Evolutionary conservation across 805 yeast genomes (phyloP), one percentile per base, ranked within the genome.

Genomic region (Blastobotrys mokoenaii): DNA sequence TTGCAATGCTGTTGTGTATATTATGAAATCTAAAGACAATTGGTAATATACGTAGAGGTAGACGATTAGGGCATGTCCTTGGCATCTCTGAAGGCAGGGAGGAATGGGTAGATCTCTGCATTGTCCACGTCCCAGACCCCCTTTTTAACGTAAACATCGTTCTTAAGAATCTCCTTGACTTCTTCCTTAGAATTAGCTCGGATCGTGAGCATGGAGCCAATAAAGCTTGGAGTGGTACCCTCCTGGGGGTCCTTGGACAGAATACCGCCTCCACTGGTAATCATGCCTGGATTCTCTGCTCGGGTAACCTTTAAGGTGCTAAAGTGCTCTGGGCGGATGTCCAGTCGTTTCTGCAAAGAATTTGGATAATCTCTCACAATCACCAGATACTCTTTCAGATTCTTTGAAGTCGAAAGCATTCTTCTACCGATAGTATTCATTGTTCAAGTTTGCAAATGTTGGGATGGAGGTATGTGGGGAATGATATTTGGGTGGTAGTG

Each of bases 51-150:
- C 8, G 27, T 4, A 5, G 8, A 22, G 16, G 15, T 7, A 3
- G 3, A 7, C 27, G n/a, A 25, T 39, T 27, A n/a, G 4, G 42
- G 34, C 17, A 39, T 5, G 4, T 39, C 34, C 34, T 39, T 39
- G 34, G 17, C 22, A 3, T 6, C 5, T 3, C 22, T 10, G 20
- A 22, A 39, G 33, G 42, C 33, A 22, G 37, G 37, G 14, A 34
- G 37, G 16, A 14, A 39, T 7, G 87, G 87, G 56, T 75, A 72
- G 34, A 82, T 74, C 51, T 79, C 57, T 15, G 74, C 80, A 45
- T 70, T 72, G 33, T 76, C 76, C 49, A 83, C 59, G 60, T 85
- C 94, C 95, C 94, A 85, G 48, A 85, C 73, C 1, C 87, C 89
- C 31, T 70, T 69, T 53, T 69, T 70, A 53, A 74, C 74, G 61